Conservation (phyloP, 148 eudicot species). For the Vaccinium myrtillus region DNA sequence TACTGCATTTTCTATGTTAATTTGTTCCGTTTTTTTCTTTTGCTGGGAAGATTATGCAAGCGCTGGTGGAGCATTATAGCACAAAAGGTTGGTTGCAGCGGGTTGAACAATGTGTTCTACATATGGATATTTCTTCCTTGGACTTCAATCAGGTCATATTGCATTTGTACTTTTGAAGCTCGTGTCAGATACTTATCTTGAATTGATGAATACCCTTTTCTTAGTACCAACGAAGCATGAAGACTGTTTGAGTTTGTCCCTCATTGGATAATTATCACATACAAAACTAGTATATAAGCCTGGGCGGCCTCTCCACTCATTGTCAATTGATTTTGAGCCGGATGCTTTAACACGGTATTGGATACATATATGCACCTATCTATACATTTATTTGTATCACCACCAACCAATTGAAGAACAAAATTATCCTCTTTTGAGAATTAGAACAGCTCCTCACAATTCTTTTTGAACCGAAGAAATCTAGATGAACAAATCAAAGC, state of each 20-base stretch:
- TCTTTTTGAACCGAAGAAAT: background rate
- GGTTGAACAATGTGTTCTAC: constrained; percentile 96
- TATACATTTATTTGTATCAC: no score
- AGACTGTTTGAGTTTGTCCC: no score
- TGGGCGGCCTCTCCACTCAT: no score
- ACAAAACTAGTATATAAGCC: no score
- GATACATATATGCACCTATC: no score
- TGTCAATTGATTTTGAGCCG: no score
- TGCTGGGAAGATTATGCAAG: constrained; percentile 83
- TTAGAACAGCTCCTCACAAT: background rate
- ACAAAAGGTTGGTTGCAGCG: constrained; percentile 92
- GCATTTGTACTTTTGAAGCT: constrained; percentile 10
- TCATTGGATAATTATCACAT: no score
- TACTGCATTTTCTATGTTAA: background rate
- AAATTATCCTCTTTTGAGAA: background rate
- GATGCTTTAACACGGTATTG: no score
- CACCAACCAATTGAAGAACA: background rate
- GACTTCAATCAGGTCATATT: constrained; percentile 86
- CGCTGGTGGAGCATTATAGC: constrained; percentile 92
- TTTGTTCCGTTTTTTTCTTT: background rate
- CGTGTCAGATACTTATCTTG: background rate
- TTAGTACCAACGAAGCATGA: background rate
- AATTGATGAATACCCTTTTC: background rate
- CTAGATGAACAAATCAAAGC: background rate
- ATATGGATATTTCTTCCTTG: constrained; percentile 96